A percentile compares a stretch with the other conserved stretches of the same genome.
Conservation (phyloP, 2,329 filamentous ascomycete species). For the Hypomyces perniciosus region DNA sequence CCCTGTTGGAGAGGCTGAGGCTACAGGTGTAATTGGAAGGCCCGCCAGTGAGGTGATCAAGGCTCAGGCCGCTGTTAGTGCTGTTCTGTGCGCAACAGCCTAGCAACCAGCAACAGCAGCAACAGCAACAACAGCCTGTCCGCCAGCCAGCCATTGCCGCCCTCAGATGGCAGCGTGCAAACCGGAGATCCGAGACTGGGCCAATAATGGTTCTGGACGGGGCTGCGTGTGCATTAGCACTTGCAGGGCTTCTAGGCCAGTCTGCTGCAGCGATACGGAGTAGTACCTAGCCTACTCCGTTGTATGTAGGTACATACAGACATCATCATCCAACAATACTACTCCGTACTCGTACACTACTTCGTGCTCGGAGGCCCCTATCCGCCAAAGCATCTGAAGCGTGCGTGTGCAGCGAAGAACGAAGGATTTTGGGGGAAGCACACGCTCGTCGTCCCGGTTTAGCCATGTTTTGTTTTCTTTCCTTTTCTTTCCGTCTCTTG, state of each 20-base stretch:
- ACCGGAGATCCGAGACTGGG: neutral
- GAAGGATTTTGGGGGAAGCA: too few species aligned
- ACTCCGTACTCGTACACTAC: too few species aligned
- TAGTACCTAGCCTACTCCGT: neutral
- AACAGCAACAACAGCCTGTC: neutral
- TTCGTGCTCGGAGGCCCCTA: too few species aligned
- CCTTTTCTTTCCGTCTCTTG: too few species aligned
- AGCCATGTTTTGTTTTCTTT: too few species aligned
- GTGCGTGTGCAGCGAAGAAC: too few species aligned
- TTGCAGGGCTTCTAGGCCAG: neutral
- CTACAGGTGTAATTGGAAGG: neutral
- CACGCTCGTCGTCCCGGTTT: too few species aligned
- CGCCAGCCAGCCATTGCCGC: conserved; percentile 10
- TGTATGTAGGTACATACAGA: neutral
- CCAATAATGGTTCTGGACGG: conserved; percentile 4
- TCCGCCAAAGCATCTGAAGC: too few species aligned
- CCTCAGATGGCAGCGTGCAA: conserved; percentile 2
- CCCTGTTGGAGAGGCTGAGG: neutral
- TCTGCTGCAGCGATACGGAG: neutral
- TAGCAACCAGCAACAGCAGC: neutral
- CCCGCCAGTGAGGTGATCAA: neutral
- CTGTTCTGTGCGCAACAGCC: neutral
- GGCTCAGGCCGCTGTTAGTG: too few species aligned
- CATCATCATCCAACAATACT: too few species aligned
- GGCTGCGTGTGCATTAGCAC: conserved; percentile 3